These are phyloP conservation scores for Penicillium psychrosexuale DNA, from an alignment of 2,329 filamentous ascomycete species.

Conservation along the genomic window DNA sequence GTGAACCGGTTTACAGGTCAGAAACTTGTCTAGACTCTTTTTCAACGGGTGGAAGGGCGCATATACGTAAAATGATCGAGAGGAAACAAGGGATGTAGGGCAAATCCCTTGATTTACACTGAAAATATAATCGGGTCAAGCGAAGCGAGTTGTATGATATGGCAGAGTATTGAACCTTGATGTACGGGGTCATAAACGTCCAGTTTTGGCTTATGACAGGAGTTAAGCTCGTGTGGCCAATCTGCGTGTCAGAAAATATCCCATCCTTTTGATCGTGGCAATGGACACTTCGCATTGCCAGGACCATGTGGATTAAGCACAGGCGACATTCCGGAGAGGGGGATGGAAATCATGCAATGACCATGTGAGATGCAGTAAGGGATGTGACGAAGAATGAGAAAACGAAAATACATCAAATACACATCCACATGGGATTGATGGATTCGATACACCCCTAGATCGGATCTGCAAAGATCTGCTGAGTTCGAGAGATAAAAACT, in stretches of 20 bases:
- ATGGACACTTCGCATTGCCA: not conserved
- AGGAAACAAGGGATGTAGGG: constrained; percentile 18
- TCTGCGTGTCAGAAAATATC: not conserved
- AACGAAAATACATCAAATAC: not conserved
- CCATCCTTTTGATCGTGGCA: not conserved
- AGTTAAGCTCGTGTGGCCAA: not conserved
- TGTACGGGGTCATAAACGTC: not conserved
- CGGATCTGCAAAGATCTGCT: not conserved
- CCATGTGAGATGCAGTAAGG: constrained; percentile 17
- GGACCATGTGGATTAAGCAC: constrained; percentile 9
- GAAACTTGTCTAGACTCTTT: not conserved
- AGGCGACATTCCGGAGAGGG: constrained; percentile 8
- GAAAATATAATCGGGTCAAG: not conserved
- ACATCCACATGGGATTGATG: not conserved
- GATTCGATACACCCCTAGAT: not conserved
- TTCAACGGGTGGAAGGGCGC: not conserved
- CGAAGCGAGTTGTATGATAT: not conserved
- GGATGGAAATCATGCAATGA: constrained; percentile 9
- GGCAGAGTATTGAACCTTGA: not conserved
- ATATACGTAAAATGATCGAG: not conserved
- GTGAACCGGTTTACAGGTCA: constrained; percentile 16
- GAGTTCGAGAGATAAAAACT: not conserved
- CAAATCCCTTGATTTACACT: not conserved
- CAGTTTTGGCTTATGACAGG: not conserved
- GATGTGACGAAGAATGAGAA: constrained; percentile 6